phyloP scores from a whole-genome alignment of 805 yeast species.

The Ogataea corticis region DNA sequence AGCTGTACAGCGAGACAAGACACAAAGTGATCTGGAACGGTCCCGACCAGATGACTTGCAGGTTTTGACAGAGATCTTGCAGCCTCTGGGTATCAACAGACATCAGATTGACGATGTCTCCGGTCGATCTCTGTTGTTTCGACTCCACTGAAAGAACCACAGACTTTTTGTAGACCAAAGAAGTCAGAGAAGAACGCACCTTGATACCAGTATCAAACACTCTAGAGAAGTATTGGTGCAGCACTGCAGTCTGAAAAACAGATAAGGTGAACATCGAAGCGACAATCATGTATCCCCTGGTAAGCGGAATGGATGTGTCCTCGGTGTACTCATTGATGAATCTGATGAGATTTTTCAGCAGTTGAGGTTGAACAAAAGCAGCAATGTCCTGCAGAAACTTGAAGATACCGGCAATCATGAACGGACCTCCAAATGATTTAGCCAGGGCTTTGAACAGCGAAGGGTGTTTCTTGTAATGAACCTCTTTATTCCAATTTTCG shows the following conservation, averaged over 20 bases:
- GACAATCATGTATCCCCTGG: conserved; percentile 76
- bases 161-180: conserved; percentile 68
- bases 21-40: conserved; percentile 86
- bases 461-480: conserved; percentile 32
- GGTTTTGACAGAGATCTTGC: conserved; percentile 77
- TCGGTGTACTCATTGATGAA: conserved; percentile 55
- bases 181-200: conserved; percentile 66
- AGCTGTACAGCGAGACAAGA: conserved; percentile 64
- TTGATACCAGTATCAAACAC: conserved; percentile 77
- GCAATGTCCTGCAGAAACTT: conserved; percentile 75
- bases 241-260: conserved; percentile 70
- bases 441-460: conserved; percentile 48
- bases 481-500: conserved; percentile 60
- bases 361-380: conserved; percentile 86
- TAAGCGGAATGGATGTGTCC: conserved; percentile 54
- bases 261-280: conserved; percentile 73
- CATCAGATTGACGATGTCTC: conserved; percentile 93
- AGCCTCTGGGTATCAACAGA: conserved; percentile 89
- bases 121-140: conserved; percentile 71
- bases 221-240: conserved; percentile 78
- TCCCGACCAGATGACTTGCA: conserved; percentile 87
- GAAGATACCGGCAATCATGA: conserved; percentile 68
- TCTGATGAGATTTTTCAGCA: conserved; percentile 63
- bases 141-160: conserved; percentile 71
- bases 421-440: conserved; percentile 75